These are phyloP conservation scores for Pisolithus tinctorius DNA, from an alignment of 768 basidiomycete genomes.

Conservation along the genomic window DNA sequence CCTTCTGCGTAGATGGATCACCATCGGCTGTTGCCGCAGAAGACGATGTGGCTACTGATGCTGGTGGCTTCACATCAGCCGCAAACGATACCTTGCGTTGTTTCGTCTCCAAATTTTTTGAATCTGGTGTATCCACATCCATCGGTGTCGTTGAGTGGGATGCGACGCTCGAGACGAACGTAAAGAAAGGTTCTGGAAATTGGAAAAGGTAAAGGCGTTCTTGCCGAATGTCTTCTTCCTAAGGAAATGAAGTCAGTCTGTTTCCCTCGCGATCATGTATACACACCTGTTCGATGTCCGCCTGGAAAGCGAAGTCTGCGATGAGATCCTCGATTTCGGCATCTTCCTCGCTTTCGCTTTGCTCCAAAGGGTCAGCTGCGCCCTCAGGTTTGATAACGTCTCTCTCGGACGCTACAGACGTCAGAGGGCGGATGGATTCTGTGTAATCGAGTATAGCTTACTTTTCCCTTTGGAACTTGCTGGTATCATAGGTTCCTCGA, in stretches of 20 bases:
- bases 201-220: conserved; percentile 84
- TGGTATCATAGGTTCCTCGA: conserved; percentile 32
- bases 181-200: conserved; percentile 82
- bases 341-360: conserved; percentile 73
- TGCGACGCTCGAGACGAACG: conserved; percentile 42
- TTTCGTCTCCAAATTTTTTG: conserved; percentile 29
- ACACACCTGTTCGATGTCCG: conserved; percentile 35
- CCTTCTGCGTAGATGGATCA: conserved; percentile 14
- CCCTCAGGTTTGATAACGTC: conserved; percentile 24
- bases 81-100: conserved; percentile 56
- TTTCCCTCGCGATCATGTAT: not conserved
- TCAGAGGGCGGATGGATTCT: not conserved
- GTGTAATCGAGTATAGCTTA: conserved; percentile 5
- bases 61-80: conserved; percentile 48
- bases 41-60: conserved; percentile 16
- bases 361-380: conserved; percentile 54
- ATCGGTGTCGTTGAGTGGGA: conserved; percentile 28
- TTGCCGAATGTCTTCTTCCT: conserved; percentile 49
- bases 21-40: conserved; percentile 17
- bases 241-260: not conserved
- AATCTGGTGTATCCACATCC: conserved; percentile 25
- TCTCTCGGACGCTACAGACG: conserved; percentile 1
- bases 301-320: conserved; percentile 53
- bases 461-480: conserved; percentile 28
- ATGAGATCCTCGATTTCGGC: conserved; percentile 74